phyloP scores from a whole-genome alignment of 2,329 filamentous ascomycete genomes.

The Colletotrichum sp. region DNA sequence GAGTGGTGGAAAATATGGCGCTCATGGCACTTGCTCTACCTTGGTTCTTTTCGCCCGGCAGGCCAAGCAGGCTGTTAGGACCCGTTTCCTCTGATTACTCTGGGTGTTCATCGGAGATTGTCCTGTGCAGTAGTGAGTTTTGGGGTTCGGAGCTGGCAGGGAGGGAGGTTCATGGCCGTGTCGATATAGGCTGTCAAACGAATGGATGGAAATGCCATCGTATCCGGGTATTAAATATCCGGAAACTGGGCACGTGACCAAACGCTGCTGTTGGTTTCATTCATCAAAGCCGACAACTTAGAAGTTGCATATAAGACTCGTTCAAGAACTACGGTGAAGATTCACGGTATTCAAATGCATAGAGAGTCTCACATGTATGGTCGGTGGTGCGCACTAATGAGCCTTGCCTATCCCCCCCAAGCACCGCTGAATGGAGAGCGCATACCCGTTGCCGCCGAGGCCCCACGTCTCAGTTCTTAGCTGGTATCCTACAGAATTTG shows the following conservation, averaged over 20 bases:
- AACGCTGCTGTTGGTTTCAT: too few relatives aligned
- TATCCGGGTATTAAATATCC: background rate
- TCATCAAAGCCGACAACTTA: too few relatives aligned
- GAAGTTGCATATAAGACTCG: rapidly evolving
- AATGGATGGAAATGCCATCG: background rate
- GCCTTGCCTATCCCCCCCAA: too few relatives aligned
- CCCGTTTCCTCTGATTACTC: background rate
- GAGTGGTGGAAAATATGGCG: rapidly evolving
- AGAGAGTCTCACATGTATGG: background rate
- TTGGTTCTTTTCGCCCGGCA: background rate
- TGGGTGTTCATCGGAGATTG: background rate
- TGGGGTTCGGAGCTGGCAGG: rapidly evolving
- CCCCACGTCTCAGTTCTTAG: background rate
- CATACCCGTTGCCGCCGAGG: background rate
- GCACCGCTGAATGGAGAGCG: too few relatives aligned
- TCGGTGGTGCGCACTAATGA: background rate
- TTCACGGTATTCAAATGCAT: too few relatives aligned
- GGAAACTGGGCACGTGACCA: background rate
- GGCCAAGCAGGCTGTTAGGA: background rate
- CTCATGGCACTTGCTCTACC: background rate
- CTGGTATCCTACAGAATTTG: background rate
- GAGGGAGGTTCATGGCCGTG: background rate
- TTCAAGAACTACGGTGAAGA: too few relatives aligned
- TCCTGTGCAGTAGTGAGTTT: rapidly evolving
- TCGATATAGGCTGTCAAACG: background rate